A percentile compares a stretch with the other conserved stretches of the same genome.
phyloP scores from a whole-genome alignment of 371 early-diverging fungal species.

The Mucor sp. region DNA sequence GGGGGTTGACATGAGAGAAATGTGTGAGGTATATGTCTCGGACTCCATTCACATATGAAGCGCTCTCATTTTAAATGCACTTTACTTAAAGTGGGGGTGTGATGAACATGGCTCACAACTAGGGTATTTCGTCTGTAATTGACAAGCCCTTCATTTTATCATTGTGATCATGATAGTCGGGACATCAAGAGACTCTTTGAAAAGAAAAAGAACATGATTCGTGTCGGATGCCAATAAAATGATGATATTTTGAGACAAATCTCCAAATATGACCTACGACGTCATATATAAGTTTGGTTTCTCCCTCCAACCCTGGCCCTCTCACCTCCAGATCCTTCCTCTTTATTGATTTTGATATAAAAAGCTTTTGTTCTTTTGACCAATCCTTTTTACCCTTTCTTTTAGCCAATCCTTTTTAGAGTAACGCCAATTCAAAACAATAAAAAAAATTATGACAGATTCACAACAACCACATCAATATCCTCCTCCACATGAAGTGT shows the following conservation, averaged over 20 bases:
- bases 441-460: slow-evolving; percentile 2
- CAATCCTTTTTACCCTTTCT: slow-evolving; percentile 1
- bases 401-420: slow-evolving; percentile 4
- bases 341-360: background rate
- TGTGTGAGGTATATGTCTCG: background rate
- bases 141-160: background rate
- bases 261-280: background rate
- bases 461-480: slow-evolving; percentile 3
- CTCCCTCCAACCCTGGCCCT: background rate
- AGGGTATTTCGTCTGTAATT: background rate
- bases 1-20: background rate
- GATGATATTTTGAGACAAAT: background rate
- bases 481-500: background rate
- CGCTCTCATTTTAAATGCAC: background rate
- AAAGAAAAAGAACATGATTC: background rate
- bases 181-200: background rate
- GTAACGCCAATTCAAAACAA: slow-evolving; percentile 2
- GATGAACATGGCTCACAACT: background rate
- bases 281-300: background rate
- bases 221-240: background rate
- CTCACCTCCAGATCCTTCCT: background rate
- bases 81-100: background rate
- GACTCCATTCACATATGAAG: background rate
- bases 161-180: background rate
- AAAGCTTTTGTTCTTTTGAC: background rate